Evolutionary conservation across 2,329 filamentous ascomycete genomes (phyloP).

Genomic region (Fusarium heterosporum): DNA sequence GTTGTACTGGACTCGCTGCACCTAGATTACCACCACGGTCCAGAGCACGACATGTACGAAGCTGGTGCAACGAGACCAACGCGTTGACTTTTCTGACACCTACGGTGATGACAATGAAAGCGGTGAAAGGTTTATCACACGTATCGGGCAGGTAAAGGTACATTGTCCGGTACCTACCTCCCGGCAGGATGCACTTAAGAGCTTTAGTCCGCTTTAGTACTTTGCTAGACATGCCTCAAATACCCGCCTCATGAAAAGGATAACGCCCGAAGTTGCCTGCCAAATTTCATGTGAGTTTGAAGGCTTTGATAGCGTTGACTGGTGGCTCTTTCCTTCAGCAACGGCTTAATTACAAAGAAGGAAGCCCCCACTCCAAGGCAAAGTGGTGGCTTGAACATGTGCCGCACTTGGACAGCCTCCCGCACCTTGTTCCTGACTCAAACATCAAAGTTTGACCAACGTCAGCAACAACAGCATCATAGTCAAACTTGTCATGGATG

Average conservation of each 20-base stretch:
- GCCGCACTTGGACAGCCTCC: conserved; percentile 30
- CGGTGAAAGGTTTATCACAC: conserved; percentile 22
- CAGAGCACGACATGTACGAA: conserved; percentile 39
- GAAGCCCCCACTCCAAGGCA: conserved; percentile 18
- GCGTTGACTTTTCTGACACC: background rate
- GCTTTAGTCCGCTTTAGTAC: background rate
- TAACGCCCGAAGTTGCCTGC: conserved; percentile 25
- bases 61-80: conserved; percentile 17
- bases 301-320: conserved; percentile 23
- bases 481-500: background rate
- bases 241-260: conserved; percentile 12
- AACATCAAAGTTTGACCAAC: conserved; percentile 31
- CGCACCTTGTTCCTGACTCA: conserved; percentile 38
- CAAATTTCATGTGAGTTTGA: conserved; percentile 30
- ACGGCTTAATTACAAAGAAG: conserved; percentile 36
- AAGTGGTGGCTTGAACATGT: conserved; percentile 38
- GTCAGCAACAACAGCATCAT: conserved; percentile 15
- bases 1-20: conserved; percentile 17
- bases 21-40: conserved; percentile 14
- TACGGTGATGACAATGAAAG: conserved; percentile 3
- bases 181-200: background rate
- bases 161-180: conserved; percentile 5
- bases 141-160: conserved; percentile 1
- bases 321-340: conserved; percentile 30
- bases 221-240: conserved; percentile 2